Conservation (phyloP, 2,329 filamentous ascomycete species). For the Dichotomopilus funicola region DNA sequence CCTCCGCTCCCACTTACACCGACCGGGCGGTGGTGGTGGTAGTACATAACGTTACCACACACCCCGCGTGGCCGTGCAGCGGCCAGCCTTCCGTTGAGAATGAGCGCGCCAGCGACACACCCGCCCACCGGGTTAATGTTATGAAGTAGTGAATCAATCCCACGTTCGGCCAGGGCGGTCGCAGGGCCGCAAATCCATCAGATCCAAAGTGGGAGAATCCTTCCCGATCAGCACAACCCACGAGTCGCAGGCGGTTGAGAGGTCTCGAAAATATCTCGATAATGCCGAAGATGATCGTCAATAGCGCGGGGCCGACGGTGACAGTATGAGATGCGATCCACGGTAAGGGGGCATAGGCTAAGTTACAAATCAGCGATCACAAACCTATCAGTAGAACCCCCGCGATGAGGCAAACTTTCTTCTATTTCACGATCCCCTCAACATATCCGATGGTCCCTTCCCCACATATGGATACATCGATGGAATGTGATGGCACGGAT, state of each 20-base stretch:
- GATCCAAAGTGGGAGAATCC: background rate
- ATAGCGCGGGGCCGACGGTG: too few relatives aligned
- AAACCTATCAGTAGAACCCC: too few relatives aligned
- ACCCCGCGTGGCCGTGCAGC: background rate
- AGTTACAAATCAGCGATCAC: slow-evolving; percentile 14
- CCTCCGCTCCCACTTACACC: slow-evolving; percentile 3
- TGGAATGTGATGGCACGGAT: too few relatives aligned
- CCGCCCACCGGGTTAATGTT: background rate
- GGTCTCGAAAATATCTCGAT: background rate
- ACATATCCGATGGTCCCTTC: too few relatives aligned
- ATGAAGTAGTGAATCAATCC: background rate
- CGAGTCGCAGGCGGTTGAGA: background rate
- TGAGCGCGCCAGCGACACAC: too few relatives aligned
- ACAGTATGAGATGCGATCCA: background rate
- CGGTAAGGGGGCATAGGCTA: too few relatives aligned
- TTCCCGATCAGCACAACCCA: background rate
- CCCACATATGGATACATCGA: too few relatives aligned
- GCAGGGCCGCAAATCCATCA: slow-evolving; percentile 2
- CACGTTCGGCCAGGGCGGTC: slow-evolving; percentile 1
- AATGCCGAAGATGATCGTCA: background rate
- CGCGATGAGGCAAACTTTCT: too few relatives aligned
- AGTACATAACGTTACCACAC: background rate
- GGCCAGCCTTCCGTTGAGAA: too few relatives aligned
- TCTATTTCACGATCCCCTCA: too few relatives aligned
- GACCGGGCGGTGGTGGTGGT: background rate